phyloP scores from a whole-genome alignment of 805 yeast genomes.

The Phaffomyces thermotolerans region DNA sequence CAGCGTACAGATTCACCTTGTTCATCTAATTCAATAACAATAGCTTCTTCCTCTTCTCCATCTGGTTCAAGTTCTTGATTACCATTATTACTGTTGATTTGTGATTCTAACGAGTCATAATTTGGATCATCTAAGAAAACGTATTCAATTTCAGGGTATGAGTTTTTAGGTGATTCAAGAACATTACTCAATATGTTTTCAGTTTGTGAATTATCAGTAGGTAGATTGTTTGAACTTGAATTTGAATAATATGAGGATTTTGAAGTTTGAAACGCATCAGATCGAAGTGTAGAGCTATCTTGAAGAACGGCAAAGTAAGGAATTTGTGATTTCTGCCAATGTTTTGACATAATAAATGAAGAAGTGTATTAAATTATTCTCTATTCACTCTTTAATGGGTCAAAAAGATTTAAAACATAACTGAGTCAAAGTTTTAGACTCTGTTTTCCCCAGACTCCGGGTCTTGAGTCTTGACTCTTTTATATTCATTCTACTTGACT shows the following conservation, averaged over 20 bases:
- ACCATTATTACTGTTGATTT: not conserved
- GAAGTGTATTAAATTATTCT: too few relatives aligned
- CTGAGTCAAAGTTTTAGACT: not conserved
- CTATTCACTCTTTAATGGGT: too few relatives aligned
- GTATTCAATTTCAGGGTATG: constrained; percentile 23
- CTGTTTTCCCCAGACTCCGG: not conserved
- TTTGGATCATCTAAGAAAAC: constrained; percentile 22
- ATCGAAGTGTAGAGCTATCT: constrained; percentile 5
- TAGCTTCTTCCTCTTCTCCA: constrained; percentile 16
- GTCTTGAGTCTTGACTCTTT: not conserved
- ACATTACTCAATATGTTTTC: not conserved
- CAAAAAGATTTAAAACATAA: too few relatives aligned
- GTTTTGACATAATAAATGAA: constrained; percentile 1
- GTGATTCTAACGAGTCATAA: constrained; percentile 12
- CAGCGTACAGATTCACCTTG: constrained; percentile 11
- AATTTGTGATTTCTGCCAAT: constrained; percentile 18
- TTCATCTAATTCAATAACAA: constrained; percentile 19
- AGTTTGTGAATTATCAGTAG: too few relatives aligned
- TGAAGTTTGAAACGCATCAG: not conserved
- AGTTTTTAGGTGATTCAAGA: constrained; percentile 1
- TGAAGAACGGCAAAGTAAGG: constrained; percentile 22
- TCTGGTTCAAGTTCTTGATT: not conserved
- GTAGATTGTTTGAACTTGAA: not conserved
- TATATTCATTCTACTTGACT: not conserved
- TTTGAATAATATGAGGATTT: not conserved